Conservation (phyloP, 2,329 filamentous ascomycete genomes). For the Penicillium griseofulvum region DNA sequence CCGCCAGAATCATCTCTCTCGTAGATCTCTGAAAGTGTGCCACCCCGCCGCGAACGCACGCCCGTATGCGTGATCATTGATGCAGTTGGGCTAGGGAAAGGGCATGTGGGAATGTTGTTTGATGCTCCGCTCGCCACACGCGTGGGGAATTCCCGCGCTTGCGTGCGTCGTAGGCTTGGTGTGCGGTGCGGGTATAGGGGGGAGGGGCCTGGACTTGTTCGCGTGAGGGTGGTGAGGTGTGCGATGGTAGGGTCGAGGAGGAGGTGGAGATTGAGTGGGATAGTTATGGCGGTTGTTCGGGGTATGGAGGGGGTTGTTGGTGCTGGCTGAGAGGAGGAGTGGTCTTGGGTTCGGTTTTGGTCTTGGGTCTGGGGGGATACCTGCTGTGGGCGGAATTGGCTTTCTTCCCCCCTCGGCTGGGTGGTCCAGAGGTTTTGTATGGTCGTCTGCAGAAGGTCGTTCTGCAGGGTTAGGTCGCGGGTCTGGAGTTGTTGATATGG, state of each 20-base stretch:
- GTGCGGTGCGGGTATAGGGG: not conserved
- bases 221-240: not conserved
- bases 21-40: not conserved
- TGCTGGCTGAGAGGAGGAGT: not conserved
- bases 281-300: not conserved
- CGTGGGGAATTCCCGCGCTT: not conserved
- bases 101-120: not conserved
- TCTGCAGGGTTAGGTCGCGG: constrained; percentile 1
- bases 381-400: not conserved
- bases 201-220: not conserved
- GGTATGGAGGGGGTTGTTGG: not conserved
- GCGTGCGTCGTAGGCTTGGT: not conserved
- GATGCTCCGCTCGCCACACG: not conserved
- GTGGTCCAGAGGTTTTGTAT: not conserved
- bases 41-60: not conserved
- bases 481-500: constrained; percentile 10
- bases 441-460: constrained; percentile 10
- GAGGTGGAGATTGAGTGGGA: not conserved
- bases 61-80: not conserved
- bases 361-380: not conserved
- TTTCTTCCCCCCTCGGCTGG: not conserved
- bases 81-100: not conserved
- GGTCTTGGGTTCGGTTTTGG: not conserved
- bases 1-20: not conserved
- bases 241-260: not conserved